phyloP scores from a whole-genome alignment of 192 early-diverging fungal species.

The Phycomyces blakesleeanus region DNA sequence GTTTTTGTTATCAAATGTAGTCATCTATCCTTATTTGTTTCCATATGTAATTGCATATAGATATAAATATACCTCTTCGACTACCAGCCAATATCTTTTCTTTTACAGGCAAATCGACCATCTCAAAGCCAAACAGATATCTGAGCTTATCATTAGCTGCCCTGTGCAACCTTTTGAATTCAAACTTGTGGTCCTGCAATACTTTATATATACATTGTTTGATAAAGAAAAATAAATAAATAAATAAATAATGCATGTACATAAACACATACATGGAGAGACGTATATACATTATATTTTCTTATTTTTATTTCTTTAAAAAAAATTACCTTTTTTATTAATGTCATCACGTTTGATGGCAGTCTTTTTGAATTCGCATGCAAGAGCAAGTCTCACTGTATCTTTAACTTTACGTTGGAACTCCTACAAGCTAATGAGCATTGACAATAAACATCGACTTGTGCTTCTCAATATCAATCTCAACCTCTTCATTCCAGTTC shows the following conservation, averaged over 20 bases:
- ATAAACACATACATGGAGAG: too few relatives aligned
- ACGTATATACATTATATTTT: too few relatives aligned
- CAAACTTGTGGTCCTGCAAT: conserved; percentile 39
- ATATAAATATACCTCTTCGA: not conserved
- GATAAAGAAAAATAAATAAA: too few relatives aligned
- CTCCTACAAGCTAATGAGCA: conserved; percentile 34
- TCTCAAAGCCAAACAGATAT: conserved; percentile 60
- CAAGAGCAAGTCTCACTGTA: conserved; percentile 56
- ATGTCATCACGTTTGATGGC: conserved; percentile 60
- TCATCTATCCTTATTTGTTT: too few relatives aligned
- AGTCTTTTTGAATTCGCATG: conserved; percentile 47
- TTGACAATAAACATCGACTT: not conserved
- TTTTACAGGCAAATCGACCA: conserved; percentile 48
- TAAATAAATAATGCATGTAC: too few relatives aligned
- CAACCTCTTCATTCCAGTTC: too few relatives aligned
- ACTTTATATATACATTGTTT: too few relatives aligned
- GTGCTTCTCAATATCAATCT: too few relatives aligned
- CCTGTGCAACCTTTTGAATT: conserved; percentile 45
- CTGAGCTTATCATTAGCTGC: conserved; percentile 46
- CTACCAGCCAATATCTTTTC: conserved; percentile 9
- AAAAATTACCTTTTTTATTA: conserved; percentile 45
- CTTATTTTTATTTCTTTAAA: too few relatives aligned
- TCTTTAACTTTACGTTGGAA: conserved; percentile 56
- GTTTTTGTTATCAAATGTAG: too few relatives aligned
- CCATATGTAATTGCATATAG: too few relatives aligned